Base-by-base conservation (phyloP, 225 moss, liverwort and hornwort species). In the Marchantia polymorpha region DNA sequence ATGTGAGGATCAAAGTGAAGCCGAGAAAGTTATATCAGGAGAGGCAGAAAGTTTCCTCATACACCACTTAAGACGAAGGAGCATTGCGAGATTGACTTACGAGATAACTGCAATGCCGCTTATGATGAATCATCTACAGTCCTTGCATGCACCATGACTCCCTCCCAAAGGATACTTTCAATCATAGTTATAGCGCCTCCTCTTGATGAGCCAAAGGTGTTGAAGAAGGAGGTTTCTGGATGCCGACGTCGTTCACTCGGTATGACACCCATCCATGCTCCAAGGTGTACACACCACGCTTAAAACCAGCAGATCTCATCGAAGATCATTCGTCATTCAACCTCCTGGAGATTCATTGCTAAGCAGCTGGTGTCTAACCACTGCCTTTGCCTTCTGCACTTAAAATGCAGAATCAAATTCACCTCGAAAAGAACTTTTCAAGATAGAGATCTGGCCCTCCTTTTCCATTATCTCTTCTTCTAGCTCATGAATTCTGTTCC, bases 401-500 rank as follows among this genome's bases (percentile, higher is more conserved):
- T 71, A 86, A 82, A 79, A 88, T 3, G 79, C 68, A 0, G 86
- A 84, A 12, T 65, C 55, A 73, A 74, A 86, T 76, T 78, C 84
- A 19, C 80, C 65, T 12, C 80, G 87, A 72, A 69, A 85, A 25
- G 87, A 79, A 27, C 84, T 85, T 78, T 81, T 89, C 10, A 89
- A 74, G 26, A 89, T 89, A 29, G 84, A 86, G 20, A 89, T 87
- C 78, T 89, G 89, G 65, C 89, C 89, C 52, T 89, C 87, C 50
- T 85, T 87, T 80, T 83, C 85, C 89, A 89, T 87, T 51, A 87
- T 83, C 56, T 89, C 89, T 70, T 87, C 89, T 60, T 89, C 89
- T 48, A 87, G 77, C 72, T 81, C 64, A 75, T 84, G 79, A 47
- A 89, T 77, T 52, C 77, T 79, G n/a, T 26, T 81, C 70, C 79